Base-by-base conservation (phyloP, 176 grass and related monocot species). In the Microstegium vimineum region DNA sequence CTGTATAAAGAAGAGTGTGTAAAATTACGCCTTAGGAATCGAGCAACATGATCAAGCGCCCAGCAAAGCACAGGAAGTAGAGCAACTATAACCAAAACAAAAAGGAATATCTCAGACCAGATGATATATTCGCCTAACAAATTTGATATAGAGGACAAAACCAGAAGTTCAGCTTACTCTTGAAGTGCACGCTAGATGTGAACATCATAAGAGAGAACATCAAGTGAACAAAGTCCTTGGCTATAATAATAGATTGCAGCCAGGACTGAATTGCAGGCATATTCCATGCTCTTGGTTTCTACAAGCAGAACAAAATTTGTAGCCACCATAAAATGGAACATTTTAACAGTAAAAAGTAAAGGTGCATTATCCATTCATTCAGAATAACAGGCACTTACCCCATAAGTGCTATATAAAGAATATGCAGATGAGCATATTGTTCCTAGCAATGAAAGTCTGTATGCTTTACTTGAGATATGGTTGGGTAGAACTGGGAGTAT, bases 211-310 rank as follows among this genome's bases (percentile, higher is more conserved):
- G 80, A 67, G 90, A 90, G 76, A 93, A 98, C 83, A 95, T 91
- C 77, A 98, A 87, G 90, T 86, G 92, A 83, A 95, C 84, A 85
- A 95, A 98, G 85, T 98, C 92, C 79, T 91, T 98, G 20, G 90
- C 81, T 69, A 84, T 84, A 80, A 93, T 86, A 85, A 95, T 59
- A 82, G 86, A 82, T 66, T 98, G 95, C 79, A 98, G 57, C 95
- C 95, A 98, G 72, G 82, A 69, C 27, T 93, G 92, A 80, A 98
- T 79, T 46, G 84, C 86, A 90, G 87, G 54, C 82, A 95, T 88
- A 45, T 89, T 91, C 92, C 88, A 95, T 46, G 84, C 95, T 65
- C 89, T 98, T 82, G 95, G 95, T 91, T 90, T 95, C 95, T 98
- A 81, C 78, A 88, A 85, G 65, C 57, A 83, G 56, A 87, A 80